A percentile compares a stretch with the other conserved stretches of the same genome.
phyloP scores from a whole-genome alignment of 768 basidiomycete genomes.

The Russula ochroleuca region DNA sequence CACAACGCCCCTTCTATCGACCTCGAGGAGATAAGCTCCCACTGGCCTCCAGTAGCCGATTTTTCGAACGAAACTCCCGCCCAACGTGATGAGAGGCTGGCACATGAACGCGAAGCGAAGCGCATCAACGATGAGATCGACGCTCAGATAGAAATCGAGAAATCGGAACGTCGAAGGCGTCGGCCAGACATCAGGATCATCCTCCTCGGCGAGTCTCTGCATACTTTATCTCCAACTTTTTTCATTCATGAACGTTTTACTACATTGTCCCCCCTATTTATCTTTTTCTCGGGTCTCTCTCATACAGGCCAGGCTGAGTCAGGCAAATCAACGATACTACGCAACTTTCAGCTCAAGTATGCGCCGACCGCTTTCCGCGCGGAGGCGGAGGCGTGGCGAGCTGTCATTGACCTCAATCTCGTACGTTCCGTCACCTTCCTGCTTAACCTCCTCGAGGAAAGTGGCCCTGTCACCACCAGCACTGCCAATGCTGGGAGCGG shows the following conservation, averaged over 20 bases:
- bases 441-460: conserved; percentile 38
- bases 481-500: neutral
- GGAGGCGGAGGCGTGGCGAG: conserved; percentile 57
- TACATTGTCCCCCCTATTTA: neutral
- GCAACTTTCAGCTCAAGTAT: conserved; percentile 61
- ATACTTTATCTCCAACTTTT: neutral
- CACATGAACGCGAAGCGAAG: conserved; percentile 48
- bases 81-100: conserved; percentile 40
- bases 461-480: neutral
- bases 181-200: conserved; percentile 46
- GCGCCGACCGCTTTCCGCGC: conserved; percentile 54
- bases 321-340: conserved; percentile 62
- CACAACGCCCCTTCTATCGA: conserved; percentile 10
- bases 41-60: conserved; percentile 36
- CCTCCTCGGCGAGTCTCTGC: conserved; percentile 47
- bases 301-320: conserved; percentile 59
- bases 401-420: conserved; percentile 65
- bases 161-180: conserved; percentile 40
- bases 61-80: conserved; percentile 40
- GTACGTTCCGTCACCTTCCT: conserved; percentile 50
- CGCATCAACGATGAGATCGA: conserved; percentile 53
- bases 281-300: neutral
- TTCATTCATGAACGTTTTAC: neutral
- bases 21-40: conserved; percentile 20
- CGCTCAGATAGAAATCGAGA: conserved; percentile 45